These are phyloP conservation scores for Schizochytrium sp. DNA, from an alignment of 108 stramenopile species.

Conservation along the genomic window DNA sequence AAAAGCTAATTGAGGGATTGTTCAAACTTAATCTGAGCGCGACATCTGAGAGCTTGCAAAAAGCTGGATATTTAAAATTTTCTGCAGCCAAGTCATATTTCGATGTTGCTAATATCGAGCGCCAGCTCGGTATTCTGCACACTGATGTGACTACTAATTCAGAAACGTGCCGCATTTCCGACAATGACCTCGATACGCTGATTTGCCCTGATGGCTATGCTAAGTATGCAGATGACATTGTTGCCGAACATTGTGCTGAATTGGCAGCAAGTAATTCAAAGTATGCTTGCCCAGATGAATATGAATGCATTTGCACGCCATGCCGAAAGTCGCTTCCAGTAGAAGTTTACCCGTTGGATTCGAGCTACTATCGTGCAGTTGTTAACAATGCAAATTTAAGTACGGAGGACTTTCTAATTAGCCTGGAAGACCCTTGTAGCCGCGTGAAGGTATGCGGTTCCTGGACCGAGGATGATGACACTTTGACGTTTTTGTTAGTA, in stretches of 20 bases:
- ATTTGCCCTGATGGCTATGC: slow-evolving; percentile 20
- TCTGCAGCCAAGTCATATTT: neutral
- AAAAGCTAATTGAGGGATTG: neutral
- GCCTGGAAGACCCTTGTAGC: neutral
- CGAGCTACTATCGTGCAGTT: neutral
- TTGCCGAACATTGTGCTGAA: neutral
- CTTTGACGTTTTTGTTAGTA: neutral
- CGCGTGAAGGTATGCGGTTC: neutral
- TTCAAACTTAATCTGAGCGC: neutral
- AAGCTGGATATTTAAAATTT: neutral
- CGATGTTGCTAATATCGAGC: neutral
- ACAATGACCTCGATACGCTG: neutral
- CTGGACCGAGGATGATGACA: neutral
- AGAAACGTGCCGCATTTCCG: neutral
- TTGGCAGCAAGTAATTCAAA: neutral
- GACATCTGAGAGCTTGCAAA: neutral
- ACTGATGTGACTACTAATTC: neutral
- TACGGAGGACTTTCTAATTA: neutral
- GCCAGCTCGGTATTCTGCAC: neutral
- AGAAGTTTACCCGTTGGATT: slow-evolving; percentile 11
- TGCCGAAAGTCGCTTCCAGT: neutral
- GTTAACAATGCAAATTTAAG: neutral
- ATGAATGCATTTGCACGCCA: neutral
- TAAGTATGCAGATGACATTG: neutral
- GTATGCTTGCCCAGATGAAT: neutral